Evolutionary conservation across 139 green algal species (phyloP).

Genomic region (Volvox africanus): DNA sequence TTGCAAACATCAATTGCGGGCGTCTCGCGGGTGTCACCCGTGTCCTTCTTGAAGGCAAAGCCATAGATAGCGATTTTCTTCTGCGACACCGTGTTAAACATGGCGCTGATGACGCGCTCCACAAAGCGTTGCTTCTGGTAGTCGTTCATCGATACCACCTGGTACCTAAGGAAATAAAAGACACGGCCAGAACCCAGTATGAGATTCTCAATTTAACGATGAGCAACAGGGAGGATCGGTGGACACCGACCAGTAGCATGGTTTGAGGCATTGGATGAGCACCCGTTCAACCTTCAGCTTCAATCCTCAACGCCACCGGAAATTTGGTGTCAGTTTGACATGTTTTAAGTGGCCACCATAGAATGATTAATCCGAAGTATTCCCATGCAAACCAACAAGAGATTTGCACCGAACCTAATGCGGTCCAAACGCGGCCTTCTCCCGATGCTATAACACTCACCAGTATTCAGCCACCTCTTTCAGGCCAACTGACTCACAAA

Average conservation of each 20-base stretch:
- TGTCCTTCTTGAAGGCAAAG: constrained; percentile 99
- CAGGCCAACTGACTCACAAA: constrained; percentile 95
- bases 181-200: background rate
- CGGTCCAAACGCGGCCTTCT: too few relatives aligned
- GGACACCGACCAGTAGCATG: too few relatives aligned
- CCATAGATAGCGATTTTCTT: constrained; percentile 98
- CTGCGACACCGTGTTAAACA: constrained; percentile 99
- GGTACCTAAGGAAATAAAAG: constrained; percentile 6
- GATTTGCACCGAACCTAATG: too few relatives aligned
- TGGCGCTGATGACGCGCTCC: constrained; percentile 91
- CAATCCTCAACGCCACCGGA: too few relatives aligned
- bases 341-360: too few relatives aligned
- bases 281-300: too few relatives aligned
- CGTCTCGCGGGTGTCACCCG: constrained; percentile 97
- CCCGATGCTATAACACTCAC: constrained; percentile 41
- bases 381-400: too few relatives aligned
- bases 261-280: too few relatives aligned
- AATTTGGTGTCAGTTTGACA: too few relatives aligned
- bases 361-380: too few relatives aligned
- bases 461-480: constrained; percentile 97
- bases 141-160: constrained; percentile 97
- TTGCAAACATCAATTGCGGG: constrained; percentile 98
- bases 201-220: too few relatives aligned
- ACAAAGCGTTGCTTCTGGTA: constrained; percentile 99
- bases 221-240: too few relatives aligned